These are phyloP conservation scores for Hymenoscyphus repandus DNA, from an alignment of 2,329 filamentous ascomycete species.

Conservation along the genomic window DNA sequence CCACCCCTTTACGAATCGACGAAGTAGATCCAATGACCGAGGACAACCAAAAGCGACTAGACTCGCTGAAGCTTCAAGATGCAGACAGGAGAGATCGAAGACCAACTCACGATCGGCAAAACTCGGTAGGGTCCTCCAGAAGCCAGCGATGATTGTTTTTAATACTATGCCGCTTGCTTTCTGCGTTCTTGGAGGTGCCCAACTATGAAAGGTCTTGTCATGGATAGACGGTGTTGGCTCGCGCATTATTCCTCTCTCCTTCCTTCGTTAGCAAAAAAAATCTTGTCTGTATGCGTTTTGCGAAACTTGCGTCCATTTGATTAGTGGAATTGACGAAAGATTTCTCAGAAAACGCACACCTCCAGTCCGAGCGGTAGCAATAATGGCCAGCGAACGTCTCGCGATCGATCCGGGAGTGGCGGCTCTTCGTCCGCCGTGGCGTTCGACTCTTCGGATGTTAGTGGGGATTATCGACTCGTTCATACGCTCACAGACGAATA, in stretches of 20 bases:
- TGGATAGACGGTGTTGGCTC: slow-evolving; percentile 25
- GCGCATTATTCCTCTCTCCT: slow-evolving; percentile 20
- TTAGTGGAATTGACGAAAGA: slow-evolving; percentile 18
- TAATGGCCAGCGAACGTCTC: slow-evolving; percentile 1
- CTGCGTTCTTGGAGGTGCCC: slow-evolving; percentile 21
- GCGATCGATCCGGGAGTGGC: slow-evolving; percentile 13
- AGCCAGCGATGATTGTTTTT: slow-evolving; percentile 33
- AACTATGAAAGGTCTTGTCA: slow-evolving; percentile 20
- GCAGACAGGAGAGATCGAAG: slow-evolving; percentile 56
- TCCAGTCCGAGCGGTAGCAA: slow-evolving; percentile 11
- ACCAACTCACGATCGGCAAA: slow-evolving; percentile 54
- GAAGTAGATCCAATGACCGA: slow-evolving; percentile 76
- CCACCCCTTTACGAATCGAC: slow-evolving; percentile 51
- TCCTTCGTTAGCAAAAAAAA: slow-evolving; percentile 6
- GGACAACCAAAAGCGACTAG: slow-evolving; percentile 80
- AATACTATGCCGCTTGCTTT: slow-evolving; percentile 26
- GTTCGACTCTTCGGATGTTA: slow-evolving; percentile 11
- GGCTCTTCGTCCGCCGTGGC: slow-evolving; percentile 15
- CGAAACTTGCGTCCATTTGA: slow-evolving; percentile 4
- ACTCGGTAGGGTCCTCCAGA: slow-evolving; percentile 44
- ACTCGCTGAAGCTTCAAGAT: slow-evolving; percentile 87
- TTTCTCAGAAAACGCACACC: slow-evolving; percentile 17
- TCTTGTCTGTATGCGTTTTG: slow-evolving; percentile 9
- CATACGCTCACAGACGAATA: slow-evolving; percentile 24
- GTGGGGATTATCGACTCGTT: slow-evolving; percentile 9